A percentile compares a stretch with the other conserved stretches of the same genome.
phyloP scores from a whole-genome alignment of 2,329 filamentous ascomycete genomes.

The Cladophialophora carrionii region DNA sequence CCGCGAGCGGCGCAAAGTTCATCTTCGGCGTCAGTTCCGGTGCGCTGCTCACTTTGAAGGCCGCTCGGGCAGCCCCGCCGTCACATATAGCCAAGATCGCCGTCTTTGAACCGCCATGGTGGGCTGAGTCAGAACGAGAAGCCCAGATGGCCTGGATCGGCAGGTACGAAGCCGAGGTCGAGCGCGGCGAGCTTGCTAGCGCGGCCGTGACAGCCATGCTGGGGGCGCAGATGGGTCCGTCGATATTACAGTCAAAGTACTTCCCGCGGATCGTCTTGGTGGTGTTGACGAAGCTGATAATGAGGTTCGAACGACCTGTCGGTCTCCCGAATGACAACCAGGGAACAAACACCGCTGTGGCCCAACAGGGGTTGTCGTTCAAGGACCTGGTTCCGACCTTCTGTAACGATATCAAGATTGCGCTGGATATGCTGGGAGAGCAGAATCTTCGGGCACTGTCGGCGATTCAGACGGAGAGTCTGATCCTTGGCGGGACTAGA shows the following conservation, averaged over 20 bases:
- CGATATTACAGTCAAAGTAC: constrained; percentile 21
- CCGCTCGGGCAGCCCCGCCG: constrained; percentile 15
- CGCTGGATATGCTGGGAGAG: constrained; percentile 19
- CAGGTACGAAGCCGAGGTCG: constrained; percentile 22
- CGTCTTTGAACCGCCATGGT: constrained; percentile 29
- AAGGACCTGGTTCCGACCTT: constrained; percentile 21
- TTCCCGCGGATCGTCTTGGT: constrained; percentile 21
- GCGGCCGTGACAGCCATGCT: constrained; percentile 25
- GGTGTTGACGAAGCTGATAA: constrained; percentile 19
- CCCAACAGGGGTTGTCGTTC: constrained; percentile 5
- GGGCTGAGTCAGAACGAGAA: constrained; percentile 19
- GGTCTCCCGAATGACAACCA: constrained; percentile 6
- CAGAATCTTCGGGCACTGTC: constrained; percentile 14
- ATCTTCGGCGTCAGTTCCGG: constrained; percentile 29
- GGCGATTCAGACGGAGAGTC: constrained; percentile 13
- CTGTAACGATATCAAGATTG: constrained; percentile 21
- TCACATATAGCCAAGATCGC: constrained; percentile 23
- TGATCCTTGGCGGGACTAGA: constrained; percentile 19
- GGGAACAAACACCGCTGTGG: not conserved
- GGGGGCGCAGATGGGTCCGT: constrained; percentile 23
- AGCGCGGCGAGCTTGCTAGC: constrained; percentile 19
- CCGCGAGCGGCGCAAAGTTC: constrained; percentile 17
- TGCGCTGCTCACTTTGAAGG: constrained; percentile 23
- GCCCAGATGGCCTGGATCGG: constrained; percentile 15
- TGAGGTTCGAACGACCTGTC: constrained; percentile 15